Conservation (phyloP, 192 early-diverging fungal genomes). For the Thamnidium elegans region DNA sequence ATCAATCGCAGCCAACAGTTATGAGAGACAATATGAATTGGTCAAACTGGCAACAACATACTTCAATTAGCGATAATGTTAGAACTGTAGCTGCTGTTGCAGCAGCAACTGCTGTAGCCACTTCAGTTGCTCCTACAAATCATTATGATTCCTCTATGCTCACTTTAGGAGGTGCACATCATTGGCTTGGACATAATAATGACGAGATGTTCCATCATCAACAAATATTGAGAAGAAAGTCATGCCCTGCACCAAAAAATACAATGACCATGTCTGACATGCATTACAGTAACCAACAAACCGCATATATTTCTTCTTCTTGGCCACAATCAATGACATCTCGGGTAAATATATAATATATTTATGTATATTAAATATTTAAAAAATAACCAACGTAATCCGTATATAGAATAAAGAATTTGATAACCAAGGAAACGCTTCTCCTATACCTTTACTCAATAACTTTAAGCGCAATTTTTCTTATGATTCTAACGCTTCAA, state of each 20-base stretch:
- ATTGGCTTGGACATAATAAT: background rate
- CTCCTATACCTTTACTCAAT: background rate
- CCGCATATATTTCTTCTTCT: background rate
- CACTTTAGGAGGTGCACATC: background rate
- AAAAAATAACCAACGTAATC: too few relatives aligned
- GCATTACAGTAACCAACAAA: background rate
- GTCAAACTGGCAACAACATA: background rate
- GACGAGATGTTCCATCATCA: background rate
- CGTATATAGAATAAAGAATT: background rate
- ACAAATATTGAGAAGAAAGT: background rate
- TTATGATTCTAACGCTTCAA: conserved; percentile 13
- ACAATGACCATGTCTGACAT: background rate
- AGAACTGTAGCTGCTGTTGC: conserved; percentile 13
- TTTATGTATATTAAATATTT: too few relatives aligned
- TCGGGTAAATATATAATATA: background rate
- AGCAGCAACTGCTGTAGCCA: conserved; percentile 3
- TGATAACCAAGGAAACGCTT: background rate
- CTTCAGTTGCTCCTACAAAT: background rate
- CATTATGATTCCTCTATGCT: background rate
- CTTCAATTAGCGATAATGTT: background rate
- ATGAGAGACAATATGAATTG: background rate
- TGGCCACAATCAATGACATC: background rate
- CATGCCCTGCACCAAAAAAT: conserved; percentile 6
- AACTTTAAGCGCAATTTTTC: conserved; percentile 2
- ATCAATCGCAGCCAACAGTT: background rate